phyloP scores from a whole-genome alignment of 2,329 filamentous ascomycete genomes.

The Trichoderma sp. region DNA sequence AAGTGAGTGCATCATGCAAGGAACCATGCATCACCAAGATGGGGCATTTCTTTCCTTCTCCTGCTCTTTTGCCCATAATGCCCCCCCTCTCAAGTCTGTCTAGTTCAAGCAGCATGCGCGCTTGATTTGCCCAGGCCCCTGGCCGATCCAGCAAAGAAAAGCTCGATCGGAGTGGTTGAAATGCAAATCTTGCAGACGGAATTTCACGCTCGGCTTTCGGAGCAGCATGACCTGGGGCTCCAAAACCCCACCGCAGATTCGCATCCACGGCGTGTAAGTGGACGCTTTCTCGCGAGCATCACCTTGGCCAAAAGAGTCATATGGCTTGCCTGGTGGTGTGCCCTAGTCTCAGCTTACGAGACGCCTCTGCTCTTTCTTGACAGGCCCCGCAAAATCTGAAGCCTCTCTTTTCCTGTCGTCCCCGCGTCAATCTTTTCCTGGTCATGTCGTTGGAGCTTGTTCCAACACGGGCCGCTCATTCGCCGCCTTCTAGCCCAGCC shows the following conservation, averaged over 20 bases:
- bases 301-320: conserved; percentile 6
- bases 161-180: conserved; percentile 34
- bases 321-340: conserved; percentile 13
- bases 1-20: conserved; percentile 29
- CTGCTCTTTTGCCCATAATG: neutral
- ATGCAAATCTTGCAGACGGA: conserved; percentile 38
- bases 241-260: conserved; percentile 6
- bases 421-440: conserved; percentile 6
- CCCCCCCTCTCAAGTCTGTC: neutral
- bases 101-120: neutral
- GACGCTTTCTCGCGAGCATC: neutral
- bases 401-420: neutral
- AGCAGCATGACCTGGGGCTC: conserved; percentile 36
- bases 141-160: conserved; percentile 36
- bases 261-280: neutral
- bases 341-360: conserved; percentile 25
- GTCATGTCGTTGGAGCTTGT: neutral
- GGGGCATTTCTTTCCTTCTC: neutral
- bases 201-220: conserved; percentile 17
- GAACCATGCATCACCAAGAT: conserved; percentile 29
- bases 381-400: neutral
- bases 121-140: neutral
- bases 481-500: conserved; percentile 14
- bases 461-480: conserved; percentile 20
- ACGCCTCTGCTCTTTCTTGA: neutral